phyloP scores from a whole-genome alignment of 306 rosid species.

The Echinosophora koreensis region DNA sequence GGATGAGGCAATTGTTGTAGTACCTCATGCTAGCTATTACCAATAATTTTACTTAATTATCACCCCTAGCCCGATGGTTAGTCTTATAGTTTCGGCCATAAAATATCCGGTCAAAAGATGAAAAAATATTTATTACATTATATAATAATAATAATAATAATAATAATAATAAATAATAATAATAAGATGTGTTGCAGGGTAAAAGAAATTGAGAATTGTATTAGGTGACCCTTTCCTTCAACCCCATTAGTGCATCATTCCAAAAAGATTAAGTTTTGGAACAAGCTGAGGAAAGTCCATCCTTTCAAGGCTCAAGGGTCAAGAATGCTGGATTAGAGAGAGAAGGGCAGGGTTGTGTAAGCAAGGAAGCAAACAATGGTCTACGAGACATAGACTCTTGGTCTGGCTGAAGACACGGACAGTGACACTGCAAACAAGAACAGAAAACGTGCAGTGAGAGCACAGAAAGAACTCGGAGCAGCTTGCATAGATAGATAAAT shows the following conservation, averaged over 20 bases:
- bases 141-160: too few species aligned
- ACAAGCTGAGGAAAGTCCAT: constrained; percentile 40
- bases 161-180: too few species aligned
- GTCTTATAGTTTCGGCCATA: too few species aligned
- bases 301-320: constrained; percentile 27
- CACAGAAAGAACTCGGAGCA: constrained; percentile 38
- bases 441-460: constrained; percentile 58
- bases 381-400: constrained; percentile 47
- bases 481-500: constrained; percentile 43
- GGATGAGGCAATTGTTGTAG: too few species aligned
- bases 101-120: too few species aligned
- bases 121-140: too few species aligned
- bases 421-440: constrained; percentile 49
- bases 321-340: constrained; percentile 43
- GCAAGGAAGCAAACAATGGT: constrained; percentile 43
- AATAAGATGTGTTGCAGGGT: too few species aligned
- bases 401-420: constrained; percentile 46
- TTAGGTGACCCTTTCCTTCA: too few species aligned
- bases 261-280: constrained; percentile 39
- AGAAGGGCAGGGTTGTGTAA: not conserved
- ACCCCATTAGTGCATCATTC: constrained; percentile 54
- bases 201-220: too few species aligned
- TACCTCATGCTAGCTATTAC: too few species aligned
- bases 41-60: too few species aligned
- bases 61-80: too few species aligned